Base-by-base conservation (phyloP, 2,329 filamentous ascomycete genomes). In the Cordyceps cicadae region DNA sequence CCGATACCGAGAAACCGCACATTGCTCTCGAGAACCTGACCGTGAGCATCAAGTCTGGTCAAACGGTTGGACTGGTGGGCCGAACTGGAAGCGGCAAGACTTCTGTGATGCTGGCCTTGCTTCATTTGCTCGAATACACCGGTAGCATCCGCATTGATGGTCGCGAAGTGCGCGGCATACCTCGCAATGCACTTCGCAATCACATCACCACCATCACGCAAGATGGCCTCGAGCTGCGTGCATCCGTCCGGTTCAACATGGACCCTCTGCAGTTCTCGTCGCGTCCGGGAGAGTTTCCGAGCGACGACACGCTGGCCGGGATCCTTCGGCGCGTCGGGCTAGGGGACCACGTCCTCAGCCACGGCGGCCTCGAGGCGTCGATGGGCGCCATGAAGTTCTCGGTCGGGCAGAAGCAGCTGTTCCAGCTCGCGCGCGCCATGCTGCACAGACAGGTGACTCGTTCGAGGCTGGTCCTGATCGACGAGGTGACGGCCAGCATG, bases 41-140 rank as follows among this genome's bases (percentile, higher is more conserved):
- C 5, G 9, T 50, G 19, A 41, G 32, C 11, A 32, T 57, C 9
- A 19, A 57, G 8, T 45, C 54, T 14, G 54, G 54, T 7, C 45
- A 57, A 34, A 57, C 54, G 5, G 32, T 57, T 1, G 54, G 54
- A 14, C 32, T 57, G 8, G 17, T 57, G 12, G 54, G 54, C n/a
- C 54, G 54, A 26, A 57, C 54, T 15, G 54, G 54, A 50, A 57
- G 56, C 19, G 56, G 56, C 21, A 59, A 59, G 45, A 37, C 56
- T 3, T 59, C 56, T 15, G 17, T 59, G 29, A 17, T 59, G 37
- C 17, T 59, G 9, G 48, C 48, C 17, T 8, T 59, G 29, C 56
- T 59, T 37, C 56, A 39, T 6, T 29, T 59, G 12, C 34, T 59
- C 5, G 48, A 59, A 34, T 59, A 59, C 26, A 52, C 56, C 2